Conservation (phyloP, 208 protist species). For the Leishmania amazonensis region DNA sequence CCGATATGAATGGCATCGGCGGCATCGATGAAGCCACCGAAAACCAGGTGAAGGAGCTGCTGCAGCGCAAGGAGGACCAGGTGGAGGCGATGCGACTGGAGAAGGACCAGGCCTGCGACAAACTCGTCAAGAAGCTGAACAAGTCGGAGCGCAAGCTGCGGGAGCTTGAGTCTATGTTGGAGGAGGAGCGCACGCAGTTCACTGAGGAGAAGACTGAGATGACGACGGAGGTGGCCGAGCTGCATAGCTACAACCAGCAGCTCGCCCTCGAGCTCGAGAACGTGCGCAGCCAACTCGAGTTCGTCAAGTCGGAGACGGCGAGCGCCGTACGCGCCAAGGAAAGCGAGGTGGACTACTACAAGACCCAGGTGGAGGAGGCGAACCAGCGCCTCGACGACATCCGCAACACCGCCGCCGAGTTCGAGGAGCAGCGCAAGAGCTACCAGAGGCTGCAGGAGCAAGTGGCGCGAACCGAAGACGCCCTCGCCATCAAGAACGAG, state of each 20-base stretch:
- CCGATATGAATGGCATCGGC: conserved; percentile 10
- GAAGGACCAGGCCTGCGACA: conserved; percentile 85
- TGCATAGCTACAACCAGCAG: conserved; percentile 83
- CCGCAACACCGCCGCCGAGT: conserved; percentile 66
- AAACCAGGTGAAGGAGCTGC: conserved; percentile 72
- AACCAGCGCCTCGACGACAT: conserved; percentile 64
- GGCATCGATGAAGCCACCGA: conserved; percentile 62
- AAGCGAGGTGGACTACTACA: conserved; percentile 78
- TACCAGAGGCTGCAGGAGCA: conserved; percentile 86
- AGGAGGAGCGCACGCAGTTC: conserved; percentile 82
- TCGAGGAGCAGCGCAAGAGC: conserved; percentile 79
- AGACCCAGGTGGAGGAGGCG: conserved; percentile 56
- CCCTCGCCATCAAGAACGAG: conserved; percentile 74
- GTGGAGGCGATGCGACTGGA: conserved; percentile 72
- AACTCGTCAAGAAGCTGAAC: conserved; percentile 92
- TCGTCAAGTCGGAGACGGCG: conserved; percentile 57
- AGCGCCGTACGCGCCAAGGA: conserved; percentile 70
- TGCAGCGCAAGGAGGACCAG: conserved; percentile 88
- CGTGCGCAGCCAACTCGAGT: conserved; percentile 59
- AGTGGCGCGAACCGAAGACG: conserved; percentile 66
- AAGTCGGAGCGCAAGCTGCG: conserved; percentile 81
- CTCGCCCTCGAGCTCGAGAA: conserved; percentile 85
- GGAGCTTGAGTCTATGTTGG: conserved; percentile 72
- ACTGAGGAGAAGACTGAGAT: conserved; percentile 77
- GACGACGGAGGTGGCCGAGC: conserved; percentile 60